Evolutionary conservation across 1,284 basidiomycete species (phyloP).

Genomic region (Chiua sp.): DNA sequence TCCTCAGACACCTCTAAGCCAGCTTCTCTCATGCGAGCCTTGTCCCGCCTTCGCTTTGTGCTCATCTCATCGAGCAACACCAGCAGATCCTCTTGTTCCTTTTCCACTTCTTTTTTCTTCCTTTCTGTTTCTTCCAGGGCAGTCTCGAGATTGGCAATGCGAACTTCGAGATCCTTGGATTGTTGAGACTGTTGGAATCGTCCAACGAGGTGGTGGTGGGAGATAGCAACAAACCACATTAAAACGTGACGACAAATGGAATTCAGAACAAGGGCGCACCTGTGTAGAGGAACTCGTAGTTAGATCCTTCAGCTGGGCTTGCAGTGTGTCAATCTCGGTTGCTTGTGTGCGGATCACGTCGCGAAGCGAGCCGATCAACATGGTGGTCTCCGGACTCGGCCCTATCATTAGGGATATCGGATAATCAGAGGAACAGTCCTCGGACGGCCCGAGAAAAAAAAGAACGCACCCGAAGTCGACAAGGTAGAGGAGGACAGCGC

Average conservation of each 20-base stretch:
- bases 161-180: slow-evolving; percentile 46
- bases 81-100: slow-evolving; percentile 94
- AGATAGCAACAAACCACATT: neutral
- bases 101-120: slow-evolving; percentile 81
- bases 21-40: slow-evolving; percentile 71
- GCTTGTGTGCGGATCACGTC: slow-evolving; percentile 83
- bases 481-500: slow-evolving; percentile 56
- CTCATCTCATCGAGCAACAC: slow-evolving; percentile 94
- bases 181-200: slow-evolving; percentile 12
- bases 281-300: slow-evolving; percentile 43
- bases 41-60: slow-evolving; percentile 85
- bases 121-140: slow-evolving; percentile 62
- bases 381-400: slow-evolving; percentile 77
- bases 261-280: slow-evolving; percentile 40
- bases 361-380: slow-evolving; percentile 81
- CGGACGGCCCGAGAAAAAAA: neutral
- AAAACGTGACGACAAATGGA: neutral
- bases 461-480: slow-evolving; percentile 52
- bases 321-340: slow-evolving; percentile 72
- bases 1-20: slow-evolving; percentile 92
- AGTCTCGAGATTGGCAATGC: slow-evolving; percentile 50
- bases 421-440: neutral
- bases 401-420: slow-evolving; percentile 47
- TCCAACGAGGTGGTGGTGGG: too few species aligned
- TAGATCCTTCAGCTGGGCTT: slow-evolving; percentile 54